Evolutionary conservation across 331 rosid species (phyloP), one percentile per base, ranked within the genome.

Genomic region (Dryas integrifolia): DNA sequence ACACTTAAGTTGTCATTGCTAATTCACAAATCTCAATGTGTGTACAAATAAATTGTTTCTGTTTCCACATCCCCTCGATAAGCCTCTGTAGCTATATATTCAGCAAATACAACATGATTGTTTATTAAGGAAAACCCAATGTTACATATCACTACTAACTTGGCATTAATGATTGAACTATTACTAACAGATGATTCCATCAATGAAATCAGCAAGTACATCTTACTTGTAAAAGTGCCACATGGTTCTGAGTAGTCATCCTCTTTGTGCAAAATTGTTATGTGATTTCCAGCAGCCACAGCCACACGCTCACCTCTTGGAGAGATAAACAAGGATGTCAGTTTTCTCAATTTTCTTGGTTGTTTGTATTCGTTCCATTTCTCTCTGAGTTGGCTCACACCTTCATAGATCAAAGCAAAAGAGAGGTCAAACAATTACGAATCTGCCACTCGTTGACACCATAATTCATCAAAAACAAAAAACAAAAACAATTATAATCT

Each of bases 231-330:
- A 81, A 95, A 95, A 76, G 79, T 67, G 72, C 96, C 93, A 72
- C 88, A 83, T 2, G 99, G 89, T 75, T 84, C 82, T 4, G 71
- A 79, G 84, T 86, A 95, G 67, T 89, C 89, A 70, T 89, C 96
- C 78, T 85, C 87, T 82, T 89, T 85, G 65, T 76, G 86, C 64
- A 95, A 74, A 86, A 92, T 81, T 16, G 96, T 92, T 72, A 95
- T 85, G 67, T 84, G 96, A 81, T 92, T 92, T 67, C 96, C 96
- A 30, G 92, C 77, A 15, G 87, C 97, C 74, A 95, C 96, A 26
- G 96, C 99, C 45, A 91, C 96, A 53, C 77, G 79, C 70, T 92
- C 92, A 11, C 93, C 96, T 0, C 84, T 84, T 2, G 86, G 85
- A 13, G 96, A 95, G 75, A 89, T 81, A 67, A 91, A 89, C 67